These are phyloP conservation scores for Amoebophrya sp. DNA, from an alignment of 169 alveolate genomes.

Conservation along the genomic window DNA sequence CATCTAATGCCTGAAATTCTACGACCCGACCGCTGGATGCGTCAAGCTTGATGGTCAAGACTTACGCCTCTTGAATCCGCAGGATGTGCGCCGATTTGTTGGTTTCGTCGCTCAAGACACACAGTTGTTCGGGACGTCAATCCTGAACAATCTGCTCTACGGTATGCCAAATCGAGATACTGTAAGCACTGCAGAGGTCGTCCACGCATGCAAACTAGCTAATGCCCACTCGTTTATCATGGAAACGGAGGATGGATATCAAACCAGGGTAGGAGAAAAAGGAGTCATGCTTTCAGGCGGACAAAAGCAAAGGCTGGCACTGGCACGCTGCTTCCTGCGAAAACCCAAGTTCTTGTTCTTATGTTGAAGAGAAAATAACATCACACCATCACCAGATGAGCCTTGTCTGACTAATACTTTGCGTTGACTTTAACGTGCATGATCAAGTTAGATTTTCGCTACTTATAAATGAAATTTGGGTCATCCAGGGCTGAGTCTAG, in stretches of 20 bases:
- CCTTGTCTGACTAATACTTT: too few species aligned
- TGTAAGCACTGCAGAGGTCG: constrained; percentile 59
- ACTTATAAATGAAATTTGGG: too few species aligned
- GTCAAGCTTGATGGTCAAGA: constrained; percentile 37
- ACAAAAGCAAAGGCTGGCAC: constrained; percentile 68
- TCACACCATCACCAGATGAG: too few species aligned
- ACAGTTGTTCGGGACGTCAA: constrained; percentile 49
- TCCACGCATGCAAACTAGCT: constrained; percentile 70
- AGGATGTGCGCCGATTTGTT: constrained; percentile 8
- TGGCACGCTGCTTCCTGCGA: constrained; percentile 63
- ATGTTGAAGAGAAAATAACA: too few species aligned
- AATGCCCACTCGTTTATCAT: constrained; percentile 73
- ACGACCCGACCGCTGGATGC: constrained; percentile 42
- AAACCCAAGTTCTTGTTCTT: constrained; percentile 60
- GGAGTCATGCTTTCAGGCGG: constrained; percentile 78
- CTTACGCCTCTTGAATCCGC: background rate
- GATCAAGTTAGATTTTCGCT: too few species aligned
- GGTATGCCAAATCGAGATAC: constrained; percentile 41
- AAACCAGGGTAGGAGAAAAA: constrained; percentile 66
- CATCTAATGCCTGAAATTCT: constrained; percentile 18
- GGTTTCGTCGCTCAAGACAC: constrained; percentile 58
- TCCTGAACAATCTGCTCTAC: constrained; percentile 47
- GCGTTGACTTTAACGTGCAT: too few species aligned
- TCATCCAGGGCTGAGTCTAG: too few species aligned
- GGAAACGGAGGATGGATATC: constrained; percentile 59